phyloP scores from a whole-genome alignment of 345 rosid species.

The Salix arbutifolia region DNA sequence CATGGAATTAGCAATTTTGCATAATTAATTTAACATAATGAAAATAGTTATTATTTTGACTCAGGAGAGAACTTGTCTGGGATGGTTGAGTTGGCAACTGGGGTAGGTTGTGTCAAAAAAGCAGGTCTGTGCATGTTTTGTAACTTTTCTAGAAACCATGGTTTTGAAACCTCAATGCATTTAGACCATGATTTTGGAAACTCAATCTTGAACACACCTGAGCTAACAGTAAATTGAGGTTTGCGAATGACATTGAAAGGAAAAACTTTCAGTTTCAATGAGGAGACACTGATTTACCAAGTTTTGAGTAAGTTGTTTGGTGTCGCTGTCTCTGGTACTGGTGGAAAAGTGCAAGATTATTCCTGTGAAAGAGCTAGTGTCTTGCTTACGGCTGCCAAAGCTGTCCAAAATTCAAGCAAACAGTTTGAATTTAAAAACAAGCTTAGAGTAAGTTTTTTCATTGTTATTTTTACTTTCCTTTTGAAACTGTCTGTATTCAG shows the following conservation, averaged over 20 bases:
- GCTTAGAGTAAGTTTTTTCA: neutral
- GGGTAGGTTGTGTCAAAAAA: neutral
- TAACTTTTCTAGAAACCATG: neutral
- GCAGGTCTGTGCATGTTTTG: neutral
- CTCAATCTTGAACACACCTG: neutral
- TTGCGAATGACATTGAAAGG: neutral
- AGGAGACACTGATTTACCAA: neutral
- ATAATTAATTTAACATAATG: neutral
- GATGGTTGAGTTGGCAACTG: neutral
- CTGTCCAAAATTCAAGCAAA: neutral
- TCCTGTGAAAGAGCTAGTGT: neutral
- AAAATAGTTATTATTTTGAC: neutral
- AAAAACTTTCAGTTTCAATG: neutral
- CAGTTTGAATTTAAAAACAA: neutral
- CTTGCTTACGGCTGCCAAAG: neutral
- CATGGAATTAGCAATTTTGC: neutral
- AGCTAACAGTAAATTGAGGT: neutral
- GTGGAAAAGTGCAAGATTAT: neutral
- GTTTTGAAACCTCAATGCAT: neutral
- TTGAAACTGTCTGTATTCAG: neutral
- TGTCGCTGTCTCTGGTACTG: neutral
- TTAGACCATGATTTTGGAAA: neutral
- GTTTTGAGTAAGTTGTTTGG: neutral
- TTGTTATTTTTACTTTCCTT: neutral
- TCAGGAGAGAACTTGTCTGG: neutral